phyloP scores from a whole-genome alignment of 352 stramenopile species.

The Thalassiosira sp. region DNA sequence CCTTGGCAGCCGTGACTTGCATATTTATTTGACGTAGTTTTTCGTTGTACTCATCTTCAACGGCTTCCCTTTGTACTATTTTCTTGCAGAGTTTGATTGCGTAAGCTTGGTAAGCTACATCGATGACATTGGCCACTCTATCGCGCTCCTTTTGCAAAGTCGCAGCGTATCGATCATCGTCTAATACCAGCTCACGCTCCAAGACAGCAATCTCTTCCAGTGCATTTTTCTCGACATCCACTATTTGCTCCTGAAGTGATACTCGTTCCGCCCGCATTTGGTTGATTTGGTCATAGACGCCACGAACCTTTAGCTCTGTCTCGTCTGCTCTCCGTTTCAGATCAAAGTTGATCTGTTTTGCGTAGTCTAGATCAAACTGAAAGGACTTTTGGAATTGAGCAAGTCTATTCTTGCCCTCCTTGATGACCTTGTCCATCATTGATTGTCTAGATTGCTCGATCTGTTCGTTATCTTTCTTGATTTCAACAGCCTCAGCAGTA shows the following conservation, averaged over 20 bases:
- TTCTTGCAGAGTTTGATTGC: slow-evolving; percentile 20
- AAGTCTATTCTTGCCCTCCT: slow-evolving; percentile 30
- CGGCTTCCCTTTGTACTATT: slow-evolving; percentile 19
- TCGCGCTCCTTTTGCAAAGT: slow-evolving; percentile 19
- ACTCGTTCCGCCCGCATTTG: slow-evolving; percentile 32
- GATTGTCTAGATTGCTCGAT: slow-evolving; percentile 23
- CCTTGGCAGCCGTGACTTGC: slow-evolving; percentile 16
- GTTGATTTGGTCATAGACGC: slow-evolving; percentile 20
- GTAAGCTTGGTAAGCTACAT: slow-evolving; percentile 20
- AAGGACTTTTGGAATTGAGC: slow-evolving; percentile 12
- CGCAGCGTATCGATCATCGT: slow-evolving; percentile 25
- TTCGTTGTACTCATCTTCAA: slow-evolving; percentile 23
- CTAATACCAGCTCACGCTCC: slow-evolving; percentile 19
- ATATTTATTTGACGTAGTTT: slow-evolving; percentile 17
- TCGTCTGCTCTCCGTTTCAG: slow-evolving; percentile 24
- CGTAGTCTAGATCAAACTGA: slow-evolving; percentile 12
- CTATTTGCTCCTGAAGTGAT: slow-evolving; percentile 32
- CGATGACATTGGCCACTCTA: slow-evolving; percentile 31
- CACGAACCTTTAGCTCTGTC: slow-evolving; percentile 22
- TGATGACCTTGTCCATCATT: slow-evolving; percentile 25
- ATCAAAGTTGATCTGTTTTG: slow-evolving; percentile 27
- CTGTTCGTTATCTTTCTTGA: slow-evolving; percentile 33
- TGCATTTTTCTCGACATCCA: slow-evolving; percentile 32
- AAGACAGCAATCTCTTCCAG: slow-evolving; percentile 33
- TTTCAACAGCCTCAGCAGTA: slow-evolving; percentile 18